Percentiles rank a stretch among this genome's conserved stretches.
Conservation (phyloP, 139 green algal genomes). For the Auxenochlorella pyrenoidosa region DNA sequence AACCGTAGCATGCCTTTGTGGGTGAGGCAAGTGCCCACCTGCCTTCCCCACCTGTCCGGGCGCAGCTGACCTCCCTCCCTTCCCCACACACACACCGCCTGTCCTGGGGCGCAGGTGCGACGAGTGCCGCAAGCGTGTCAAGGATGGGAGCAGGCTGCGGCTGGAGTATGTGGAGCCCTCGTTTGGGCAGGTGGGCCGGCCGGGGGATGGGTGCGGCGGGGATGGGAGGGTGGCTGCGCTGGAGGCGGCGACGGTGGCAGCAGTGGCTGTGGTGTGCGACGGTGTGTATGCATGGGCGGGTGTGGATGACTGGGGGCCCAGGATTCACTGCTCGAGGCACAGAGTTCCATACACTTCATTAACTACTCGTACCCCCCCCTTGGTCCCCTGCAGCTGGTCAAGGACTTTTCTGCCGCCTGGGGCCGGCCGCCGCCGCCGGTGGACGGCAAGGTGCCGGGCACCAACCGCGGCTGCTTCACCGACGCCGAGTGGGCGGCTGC, state of each 20-base stretch:
- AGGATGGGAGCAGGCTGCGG: neutral
- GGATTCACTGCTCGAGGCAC: too few relatives aligned
- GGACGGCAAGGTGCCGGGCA: neutral
- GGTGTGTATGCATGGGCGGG: too few relatives aligned
- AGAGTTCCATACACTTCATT: neutral
- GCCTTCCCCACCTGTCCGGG: neutral
- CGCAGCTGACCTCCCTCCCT: too few relatives aligned
- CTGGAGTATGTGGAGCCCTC: constrained; percentile 1
- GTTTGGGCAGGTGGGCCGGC: neutral
- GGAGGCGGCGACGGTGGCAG: too few relatives aligned
- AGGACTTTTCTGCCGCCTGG: neutral
- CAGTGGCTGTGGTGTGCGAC: too few relatives aligned
- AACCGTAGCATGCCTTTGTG: too few relatives aligned
- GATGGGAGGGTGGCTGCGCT: too few relatives aligned
- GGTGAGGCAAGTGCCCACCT: neutral
- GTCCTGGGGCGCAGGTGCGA: neutral
- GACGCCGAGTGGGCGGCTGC: neutral
- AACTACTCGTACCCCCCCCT: neutral
- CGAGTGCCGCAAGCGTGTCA: neutral
- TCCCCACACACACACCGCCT: too few relatives aligned
- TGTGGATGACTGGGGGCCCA: too few relatives aligned
- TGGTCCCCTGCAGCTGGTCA: neutral
- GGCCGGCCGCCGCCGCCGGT: neutral
- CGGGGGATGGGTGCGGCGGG: neutral
- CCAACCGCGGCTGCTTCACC: constrained; percentile 18